Percentiles rank a stretch among this genome's conserved stretches.
Evolutionary conservation across 2,329 filamentous ascomycete species (phyloP).

Genomic region (Microascus cirrosus): DNA sequence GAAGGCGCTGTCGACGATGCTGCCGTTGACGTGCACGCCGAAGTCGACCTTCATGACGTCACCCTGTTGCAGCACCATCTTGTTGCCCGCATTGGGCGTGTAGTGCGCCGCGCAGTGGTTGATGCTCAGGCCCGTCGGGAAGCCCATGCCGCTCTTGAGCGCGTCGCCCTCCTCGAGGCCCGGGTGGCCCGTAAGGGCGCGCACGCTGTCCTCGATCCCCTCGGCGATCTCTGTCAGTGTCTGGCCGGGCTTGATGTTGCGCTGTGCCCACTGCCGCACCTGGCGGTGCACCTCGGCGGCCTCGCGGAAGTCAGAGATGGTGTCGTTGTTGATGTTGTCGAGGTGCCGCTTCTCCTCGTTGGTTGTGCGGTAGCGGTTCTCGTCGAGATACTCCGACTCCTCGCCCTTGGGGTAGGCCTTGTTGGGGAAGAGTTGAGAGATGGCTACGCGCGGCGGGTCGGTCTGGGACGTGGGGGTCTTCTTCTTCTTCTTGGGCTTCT

Average conservation of each 20-base stretch:
- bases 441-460: constrained; percentile 61
- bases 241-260: constrained; percentile 65
- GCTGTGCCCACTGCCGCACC: constrained; percentile 66
- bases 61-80: constrained; percentile 58
- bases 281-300: constrained; percentile 69
- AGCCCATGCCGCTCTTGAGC: constrained; percentile 64
- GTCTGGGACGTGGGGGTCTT: constrained; percentile 58
- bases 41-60: constrained; percentile 81
- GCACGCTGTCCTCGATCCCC: constrained; percentile 68
- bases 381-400: constrained; percentile 65
- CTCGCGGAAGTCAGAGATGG: constrained; percentile 63
- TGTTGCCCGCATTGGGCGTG: constrained; percentile 69
- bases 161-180: constrained; percentile 65
- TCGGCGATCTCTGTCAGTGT: constrained; percentile 65
- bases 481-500: constrained; percentile 66
- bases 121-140: constrained; percentile 66
- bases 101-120: constrained; percentile 73
- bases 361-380: constrained; percentile 70
- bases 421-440: constrained; percentile 65
- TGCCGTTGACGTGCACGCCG: constrained; percentile 69
- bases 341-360: constrained; percentile 71
- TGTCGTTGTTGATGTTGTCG: constrained; percentile 68
- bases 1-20: constrained; percentile 74
- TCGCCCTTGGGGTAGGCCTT: constrained; percentile 66
- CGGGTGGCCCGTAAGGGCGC: constrained; percentile 58